These are phyloP conservation scores for Aspergillus pseudoglaucus DNA, from an alignment of 2,329 filamentous ascomycete species.

Conservation along the genomic window DNA sequence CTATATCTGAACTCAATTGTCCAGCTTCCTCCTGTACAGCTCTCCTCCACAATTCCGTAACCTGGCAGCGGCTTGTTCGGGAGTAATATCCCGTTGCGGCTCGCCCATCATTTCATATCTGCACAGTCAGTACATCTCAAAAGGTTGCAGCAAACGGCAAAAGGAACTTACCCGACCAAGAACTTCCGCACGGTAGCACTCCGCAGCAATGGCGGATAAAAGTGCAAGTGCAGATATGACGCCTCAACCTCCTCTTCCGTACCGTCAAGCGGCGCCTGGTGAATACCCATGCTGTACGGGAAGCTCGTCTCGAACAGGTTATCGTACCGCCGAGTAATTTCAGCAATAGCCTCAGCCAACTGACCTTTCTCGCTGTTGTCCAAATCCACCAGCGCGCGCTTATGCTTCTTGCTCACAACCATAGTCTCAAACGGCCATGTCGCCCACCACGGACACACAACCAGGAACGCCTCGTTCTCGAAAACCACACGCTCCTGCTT, in stretches of 20 bases:
- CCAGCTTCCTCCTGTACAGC: conserved; percentile 67
- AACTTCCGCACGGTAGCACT: conserved; percentile 95
- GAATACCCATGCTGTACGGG: conserved; percentile 93
- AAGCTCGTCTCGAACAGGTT: conserved; percentile 96
- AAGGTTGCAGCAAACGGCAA: background rate
- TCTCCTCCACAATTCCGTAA: conserved; percentile 71
- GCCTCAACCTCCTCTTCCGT: conserved; percentile 76
- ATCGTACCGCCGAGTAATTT: conserved; percentile 86
- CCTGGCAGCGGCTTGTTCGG: conserved; percentile 81
- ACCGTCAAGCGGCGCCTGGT: conserved; percentile 85
- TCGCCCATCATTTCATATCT: conserved; percentile 90
- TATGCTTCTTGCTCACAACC: conserved; percentile 76
- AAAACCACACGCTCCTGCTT: conserved; percentile 83
- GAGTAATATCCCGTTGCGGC: conserved; percentile 96
- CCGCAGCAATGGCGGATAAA: conserved; percentile 87
- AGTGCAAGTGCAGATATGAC: conserved; percentile 93
- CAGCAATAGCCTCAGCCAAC: conserved; percentile 77
- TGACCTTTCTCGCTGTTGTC: conserved; percentile 61
- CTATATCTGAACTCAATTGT: conserved; percentile 2
- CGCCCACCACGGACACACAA: conserved; percentile 96
- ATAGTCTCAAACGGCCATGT: conserved; percentile 96
- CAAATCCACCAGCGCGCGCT: conserved; percentile 78
- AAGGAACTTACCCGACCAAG: conserved; percentile 61
- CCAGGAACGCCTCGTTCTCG: conserved; percentile 76
- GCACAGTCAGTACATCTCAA: conserved; percentile 10